Base-by-base conservation (phyloP, 441 rosid genomes). In the Bruguiera hainesii region DNA sequence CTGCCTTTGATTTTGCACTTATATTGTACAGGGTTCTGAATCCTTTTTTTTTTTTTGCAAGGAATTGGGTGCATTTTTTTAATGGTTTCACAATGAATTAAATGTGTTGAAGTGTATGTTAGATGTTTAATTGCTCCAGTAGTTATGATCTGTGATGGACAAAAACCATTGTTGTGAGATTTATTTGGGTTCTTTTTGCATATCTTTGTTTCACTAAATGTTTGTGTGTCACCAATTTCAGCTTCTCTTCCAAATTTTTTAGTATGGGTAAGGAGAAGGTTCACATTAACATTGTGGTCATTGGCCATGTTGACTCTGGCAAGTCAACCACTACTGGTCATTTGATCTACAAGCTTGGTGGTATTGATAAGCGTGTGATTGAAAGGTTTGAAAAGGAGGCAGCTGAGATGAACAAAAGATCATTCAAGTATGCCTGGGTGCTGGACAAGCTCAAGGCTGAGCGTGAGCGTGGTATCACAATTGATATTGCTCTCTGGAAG, bases 311-410 rank as follows among this genome's bases (percentile, higher is more conserved):
- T 31, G 84, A 81, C 78, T 81, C 84, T 58, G 84, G 84, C 33
- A 81, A 81, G 66, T 81, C 82, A 5, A 81, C 84, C 33, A 81
- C 84, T 16, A 81, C 84, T 3, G 84, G 79, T 35, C 84, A 81
- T 56, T 67, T 78, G 78, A 81, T 78, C 73, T 81, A 76, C 80
- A 81, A 81, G 82, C 83, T 84, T 59, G 86, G 88, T 28, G 88
- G 86, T 55, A 84, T 84, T 60, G 84, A 84, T 78, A 82, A 82
- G 76, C 86, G 83, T 73, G 84, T 82, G 42, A 82, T 80, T 46
- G 88, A 80, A 73, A 76, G 85, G 70, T 82, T 84, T 19, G 86
- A 84, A 82, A 82, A 84, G 79, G 88, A 84, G 52, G 88, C 87
- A 63, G 82, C 84, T 61, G 84, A 81, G 71, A 78, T 81, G 84